A percentile compares a stretch with the other conserved stretches of the same genome.
Conservation (phyloP, 2,329 filamentous ascomycete genomes). For the Alternaria solani region DNA sequence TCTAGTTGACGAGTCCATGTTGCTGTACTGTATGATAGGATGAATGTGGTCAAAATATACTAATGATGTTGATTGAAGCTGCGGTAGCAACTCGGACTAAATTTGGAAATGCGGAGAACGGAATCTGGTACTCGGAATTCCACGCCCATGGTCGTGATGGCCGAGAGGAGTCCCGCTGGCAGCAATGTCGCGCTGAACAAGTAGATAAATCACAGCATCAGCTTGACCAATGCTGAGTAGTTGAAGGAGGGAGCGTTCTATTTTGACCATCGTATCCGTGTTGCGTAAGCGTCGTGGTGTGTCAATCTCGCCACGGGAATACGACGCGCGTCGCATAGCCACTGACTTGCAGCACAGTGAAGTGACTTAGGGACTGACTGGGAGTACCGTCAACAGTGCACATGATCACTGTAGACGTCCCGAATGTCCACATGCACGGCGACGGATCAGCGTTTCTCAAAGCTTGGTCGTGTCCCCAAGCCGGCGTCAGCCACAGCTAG, state of each 20-base stretch:
- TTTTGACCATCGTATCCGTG: not conserved
- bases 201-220: not conserved
- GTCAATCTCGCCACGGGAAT: slow-evolving; percentile 32
- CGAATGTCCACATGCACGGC: not conserved
- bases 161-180: not conserved
- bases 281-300: slow-evolving; percentile 11
- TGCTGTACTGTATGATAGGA: not conserved
- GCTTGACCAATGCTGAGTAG: not conserved
- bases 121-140: not conserved
- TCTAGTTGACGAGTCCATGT: not conserved
- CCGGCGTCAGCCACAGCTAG: slow-evolving; percentile 30
- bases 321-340: slow-evolving; percentile 36
- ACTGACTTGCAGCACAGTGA: slow-evolving; percentile 17
- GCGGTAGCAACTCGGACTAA: not conserved
- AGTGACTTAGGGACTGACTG: slow-evolving; percentile 6
- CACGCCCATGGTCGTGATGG: slow-evolving; percentile 9
- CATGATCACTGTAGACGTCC: no score
- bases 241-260: not conserved
- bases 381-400: not conserved
- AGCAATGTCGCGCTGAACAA: not conserved
- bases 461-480: slow-evolving; percentile 5
- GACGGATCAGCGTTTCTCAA: slow-evolving; percentile 11
- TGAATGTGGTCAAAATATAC: not conserved
- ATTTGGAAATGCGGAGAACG: slow-evolving; percentile 1
- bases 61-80: not conserved